phyloP scores from a whole-genome alignment of 2,329 filamentous ascomycete genomes.

The Talaromyces marneffei region DNA sequence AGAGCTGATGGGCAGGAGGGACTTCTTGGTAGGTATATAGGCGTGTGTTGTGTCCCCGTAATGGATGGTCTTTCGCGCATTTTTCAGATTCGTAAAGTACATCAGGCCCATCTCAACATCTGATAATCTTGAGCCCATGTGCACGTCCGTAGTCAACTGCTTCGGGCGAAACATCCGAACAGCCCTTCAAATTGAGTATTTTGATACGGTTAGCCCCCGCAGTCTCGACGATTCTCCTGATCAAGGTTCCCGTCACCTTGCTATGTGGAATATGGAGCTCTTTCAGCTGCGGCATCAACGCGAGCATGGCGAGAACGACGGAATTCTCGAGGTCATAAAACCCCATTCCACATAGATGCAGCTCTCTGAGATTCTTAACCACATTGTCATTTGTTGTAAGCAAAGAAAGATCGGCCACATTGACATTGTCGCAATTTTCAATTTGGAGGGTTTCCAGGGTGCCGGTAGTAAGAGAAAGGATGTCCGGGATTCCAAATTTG shows the following conservation, averaged over 20 bases:
- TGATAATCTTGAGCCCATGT: slow-evolving; percentile 16
- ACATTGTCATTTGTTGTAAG: background rate
- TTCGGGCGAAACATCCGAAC: slow-evolving; percentile 29
- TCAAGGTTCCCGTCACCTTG: slow-evolving; percentile 28
- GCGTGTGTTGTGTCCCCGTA: background rate
- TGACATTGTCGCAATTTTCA: background rate
- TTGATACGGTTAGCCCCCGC: slow-evolving; percentile 18
- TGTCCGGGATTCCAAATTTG: background rate
- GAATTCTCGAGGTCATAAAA: slow-evolving; percentile 25
- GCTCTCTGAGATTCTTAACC: slow-evolving; percentile 21
- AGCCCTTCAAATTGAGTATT: slow-evolving; percentile 23
- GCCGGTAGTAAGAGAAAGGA: background rate
- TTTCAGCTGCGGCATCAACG: slow-evolving; percentile 25
- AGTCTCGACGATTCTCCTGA: slow-evolving; percentile 26
- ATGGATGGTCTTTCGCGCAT: background rate
- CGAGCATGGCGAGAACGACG: slow-evolving; percentile 17
- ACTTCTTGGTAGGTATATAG: background rate
- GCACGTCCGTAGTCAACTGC: slow-evolving; percentile 29
- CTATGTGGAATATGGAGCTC: slow-evolving; percentile 31
- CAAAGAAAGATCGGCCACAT: background rate
- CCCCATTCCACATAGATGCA: slow-evolving; percentile 22
- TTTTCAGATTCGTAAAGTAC: background rate
- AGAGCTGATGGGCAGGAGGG: background rate
- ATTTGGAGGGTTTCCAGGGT: slow-evolving; percentile 6
- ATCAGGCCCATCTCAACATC: background rate